Evolutionary conservation across 2,329 filamentous ascomycete species (phyloP).

Genomic region (Pseudogymnoascus sp.): DNA sequence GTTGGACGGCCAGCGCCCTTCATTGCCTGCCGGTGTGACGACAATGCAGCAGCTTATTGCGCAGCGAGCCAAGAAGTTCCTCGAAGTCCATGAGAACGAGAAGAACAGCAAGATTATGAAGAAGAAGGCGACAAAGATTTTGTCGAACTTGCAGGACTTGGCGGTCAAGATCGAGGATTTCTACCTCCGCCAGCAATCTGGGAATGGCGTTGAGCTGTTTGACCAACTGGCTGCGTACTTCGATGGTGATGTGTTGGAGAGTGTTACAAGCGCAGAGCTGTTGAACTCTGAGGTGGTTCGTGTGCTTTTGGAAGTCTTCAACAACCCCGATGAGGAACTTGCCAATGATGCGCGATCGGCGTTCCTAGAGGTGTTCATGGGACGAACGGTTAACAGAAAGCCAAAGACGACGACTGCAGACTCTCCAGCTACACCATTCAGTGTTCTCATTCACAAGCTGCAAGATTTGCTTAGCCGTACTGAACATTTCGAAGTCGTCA

Average conservation of each 20-base stretch:
- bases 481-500: constrained; percentile 96
- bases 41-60: constrained; percentile 67
- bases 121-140: constrained; percentile 67
- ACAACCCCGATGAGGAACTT: constrained; percentile 54
- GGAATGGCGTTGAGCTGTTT: constrained; percentile 61
- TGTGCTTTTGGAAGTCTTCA: constrained; percentile 74
- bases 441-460: constrained; percentile 83
- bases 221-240: constrained; percentile 72
- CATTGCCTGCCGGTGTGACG: constrained; percentile 39
- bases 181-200: constrained; percentile 50
- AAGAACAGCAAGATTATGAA: constrained; percentile 64
- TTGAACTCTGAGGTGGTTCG: constrained; percentile 85
- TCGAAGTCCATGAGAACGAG: constrained; percentile 74
- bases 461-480: constrained; percentile 93
- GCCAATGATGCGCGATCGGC: constrained; percentile 64
- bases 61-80: constrained; percentile 69
- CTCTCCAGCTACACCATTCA: constrained; percentile 75
- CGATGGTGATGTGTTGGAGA: constrained; percentile 78
- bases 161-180: constrained; percentile 63
- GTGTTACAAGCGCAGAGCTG: constrained; percentile 90
- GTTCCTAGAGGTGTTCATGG: constrained; percentile 92
- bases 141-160: constrained; percentile 62
- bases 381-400: constrained; percentile 53
- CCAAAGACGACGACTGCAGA: constrained; percentile 55
- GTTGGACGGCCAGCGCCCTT: constrained; percentile 45